Base-by-base conservation (phyloP, 805 yeast genomes). In the Hanseniaspora lachancei region DNA sequence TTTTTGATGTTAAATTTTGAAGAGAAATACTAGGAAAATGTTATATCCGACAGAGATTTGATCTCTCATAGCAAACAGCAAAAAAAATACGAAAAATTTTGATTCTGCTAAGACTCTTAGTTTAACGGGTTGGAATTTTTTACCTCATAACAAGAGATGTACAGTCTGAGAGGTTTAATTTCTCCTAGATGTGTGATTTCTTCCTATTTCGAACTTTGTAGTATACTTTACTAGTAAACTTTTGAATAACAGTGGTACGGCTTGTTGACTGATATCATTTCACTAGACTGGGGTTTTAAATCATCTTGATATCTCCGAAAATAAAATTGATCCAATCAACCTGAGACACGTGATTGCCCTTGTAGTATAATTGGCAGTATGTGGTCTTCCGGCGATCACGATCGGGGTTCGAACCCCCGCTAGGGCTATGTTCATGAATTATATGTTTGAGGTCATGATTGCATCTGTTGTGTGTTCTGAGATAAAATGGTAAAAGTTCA, bases 371-470 rank as follows among this genome's bases (percentile, higher is more conserved):
- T 73, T 75, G 77, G 72, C 71, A 73, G 76, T 75, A 73, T 73
- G 68, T 74, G 70, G 70, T 71, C 70, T 71, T 73, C 77, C 77
- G 77, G 77, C 71, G 75, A 72, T 67, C 71, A 74, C 67, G 77
- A 73, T 73, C 76, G 75, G 76, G 74, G 77, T 73, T 73, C 77
- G 77, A 73, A 66, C 73, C 77, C 74, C 75, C 76, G 76, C 71
- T 68, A 73, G 76, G 76, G 76, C 76, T 69, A 13, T 8, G 43
- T 23, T 46, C 55, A 42, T 23, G 23, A 10, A 29, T 42, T 57
- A 49, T 41, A 48, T 43, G 47, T 56, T 49, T 49, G 49, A 40
- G 40, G 35, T 10, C 12, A 12, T 12, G 12, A 32, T 3, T 12
- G 2, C 5, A 27, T 32, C 35, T 32, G 15, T 8, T 13, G 12